Evolutionary conservation across 225 moss, liverwort and hornwort genomes (phyloP).

Genomic region (Straminergon stramineum): DNA sequence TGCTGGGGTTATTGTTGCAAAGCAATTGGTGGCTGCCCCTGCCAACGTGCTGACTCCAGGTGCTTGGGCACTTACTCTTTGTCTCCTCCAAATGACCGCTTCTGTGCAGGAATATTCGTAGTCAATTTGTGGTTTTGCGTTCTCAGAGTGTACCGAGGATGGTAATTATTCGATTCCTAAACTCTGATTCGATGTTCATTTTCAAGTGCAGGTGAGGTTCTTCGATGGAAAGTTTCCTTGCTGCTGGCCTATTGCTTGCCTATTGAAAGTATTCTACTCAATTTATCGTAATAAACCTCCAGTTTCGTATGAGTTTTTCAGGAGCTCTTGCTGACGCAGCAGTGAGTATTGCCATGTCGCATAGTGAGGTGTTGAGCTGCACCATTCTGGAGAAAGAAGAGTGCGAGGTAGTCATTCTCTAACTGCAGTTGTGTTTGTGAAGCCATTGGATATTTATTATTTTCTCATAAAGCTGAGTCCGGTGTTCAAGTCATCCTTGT

Average conservation of each 20-base stretch:
- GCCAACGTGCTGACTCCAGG: conserved; percentile 61
- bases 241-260: background rate
- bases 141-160: background rate
- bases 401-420: conserved; percentile 28
- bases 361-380: conserved; percentile 47
- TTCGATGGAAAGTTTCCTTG: background rate
- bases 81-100: background rate
- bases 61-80: background rate
- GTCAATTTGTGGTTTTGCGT: background rate
- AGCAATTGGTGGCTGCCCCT: conserved; percentile 54
- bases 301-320: background rate
- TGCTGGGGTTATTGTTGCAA: conserved; percentile 58
- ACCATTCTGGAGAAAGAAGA: conserved; percentile 54
- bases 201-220: background rate
- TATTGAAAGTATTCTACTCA: background rate
- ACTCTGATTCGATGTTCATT: background rate
- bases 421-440: background rate
- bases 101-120: background rate
- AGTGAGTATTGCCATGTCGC: conserved; percentile 50
- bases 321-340: conserved; percentile 55
- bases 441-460: background rate
- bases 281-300: background rate
- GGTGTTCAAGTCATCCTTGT: background rate
- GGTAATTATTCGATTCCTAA: background rate
- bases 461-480: background rate